Percentiles rank a stretch among this genome's conserved stretches.
Conservation (phyloP, 2,329 filamentous ascomycete genomes). For the Microdochium bolleyi region DNA sequence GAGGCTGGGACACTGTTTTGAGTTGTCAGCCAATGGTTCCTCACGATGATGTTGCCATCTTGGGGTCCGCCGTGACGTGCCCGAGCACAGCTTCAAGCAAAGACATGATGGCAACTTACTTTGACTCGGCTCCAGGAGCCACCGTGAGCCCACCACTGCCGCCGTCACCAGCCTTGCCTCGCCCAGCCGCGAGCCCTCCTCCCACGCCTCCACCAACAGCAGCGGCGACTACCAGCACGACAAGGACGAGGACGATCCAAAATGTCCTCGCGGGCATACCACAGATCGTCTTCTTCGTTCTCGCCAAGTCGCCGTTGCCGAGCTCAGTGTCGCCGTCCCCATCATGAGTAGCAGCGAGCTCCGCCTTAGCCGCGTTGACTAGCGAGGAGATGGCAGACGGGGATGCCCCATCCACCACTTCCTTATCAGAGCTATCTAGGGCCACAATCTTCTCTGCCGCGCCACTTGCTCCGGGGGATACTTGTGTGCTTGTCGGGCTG, state of each 20-base stretch:
- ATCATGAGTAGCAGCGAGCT: no score
- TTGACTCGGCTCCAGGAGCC: not conserved
- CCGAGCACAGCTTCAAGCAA: not conserved
- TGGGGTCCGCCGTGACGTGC: no score
- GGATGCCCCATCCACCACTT: no score
- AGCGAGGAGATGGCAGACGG: no score
- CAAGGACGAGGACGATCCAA: not conserved
- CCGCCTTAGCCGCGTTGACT: no score
- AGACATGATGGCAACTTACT: not conserved
- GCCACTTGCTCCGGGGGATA: no score
- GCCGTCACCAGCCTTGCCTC: not conserved
- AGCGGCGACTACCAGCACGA: not conserved
- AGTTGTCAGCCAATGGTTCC: no score
- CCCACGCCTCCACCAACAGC: slow-evolving; percentile 1
- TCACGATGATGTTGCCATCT: no score
- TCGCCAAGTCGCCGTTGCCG: not conserved
- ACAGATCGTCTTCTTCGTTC: not conserved
- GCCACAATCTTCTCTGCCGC: no score
- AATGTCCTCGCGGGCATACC: not conserved
- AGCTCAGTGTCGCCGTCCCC: not conserved
- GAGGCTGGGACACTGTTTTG: not conserved
- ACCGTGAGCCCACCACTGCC: not conserved
- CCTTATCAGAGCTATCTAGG: no score
- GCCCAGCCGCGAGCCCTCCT: not conserved
- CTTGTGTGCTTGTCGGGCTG: no score